Percentiles rank a stretch among this genome's conserved stretches.
These are phyloP conservation scores for Paramecium biaurelia DNA, from an alignment of 73 alveolate species.

Conservation along the genomic window DNA sequence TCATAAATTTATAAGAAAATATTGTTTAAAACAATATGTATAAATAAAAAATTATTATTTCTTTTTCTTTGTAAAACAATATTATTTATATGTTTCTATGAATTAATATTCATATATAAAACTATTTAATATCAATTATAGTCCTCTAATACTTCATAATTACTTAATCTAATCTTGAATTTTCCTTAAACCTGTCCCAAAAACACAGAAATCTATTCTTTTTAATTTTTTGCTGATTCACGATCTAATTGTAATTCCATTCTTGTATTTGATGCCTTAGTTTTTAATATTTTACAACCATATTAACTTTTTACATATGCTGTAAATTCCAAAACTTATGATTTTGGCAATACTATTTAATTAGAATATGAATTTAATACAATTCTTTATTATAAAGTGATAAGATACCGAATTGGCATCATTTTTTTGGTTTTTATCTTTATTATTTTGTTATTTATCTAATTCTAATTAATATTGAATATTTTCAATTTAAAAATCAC, in stretches of 20 bases:
- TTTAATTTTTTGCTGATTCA: background rate
- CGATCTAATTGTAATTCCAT: background rate
- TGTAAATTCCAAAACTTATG: background rate
- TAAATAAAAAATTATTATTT: background rate
- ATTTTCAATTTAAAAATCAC: background rate
- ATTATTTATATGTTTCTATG: background rate
- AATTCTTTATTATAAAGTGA: background rate
- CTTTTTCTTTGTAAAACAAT: background rate
- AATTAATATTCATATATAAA: background rate
- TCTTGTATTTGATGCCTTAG: background rate
- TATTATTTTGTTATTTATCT: background rate
- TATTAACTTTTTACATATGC: background rate
- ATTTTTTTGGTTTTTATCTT: background rate
- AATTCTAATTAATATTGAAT: background rate
- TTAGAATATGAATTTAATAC: background rate
- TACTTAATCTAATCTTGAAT: background rate
- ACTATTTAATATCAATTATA: background rate
- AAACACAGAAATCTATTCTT: background rate
- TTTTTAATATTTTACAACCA: background rate
- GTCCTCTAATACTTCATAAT: background rate
- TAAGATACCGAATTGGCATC: background rate
- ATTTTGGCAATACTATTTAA: background rate
- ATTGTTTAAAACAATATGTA: background rate
- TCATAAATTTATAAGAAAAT: background rate
- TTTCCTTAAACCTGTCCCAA: background rate